Percentiles rank a stretch among this genome's conserved stretches.
phyloP scores from a whole-genome alignment of 2,329 filamentous ascomycete species.

The Fusarium guadeloupense region DNA sequence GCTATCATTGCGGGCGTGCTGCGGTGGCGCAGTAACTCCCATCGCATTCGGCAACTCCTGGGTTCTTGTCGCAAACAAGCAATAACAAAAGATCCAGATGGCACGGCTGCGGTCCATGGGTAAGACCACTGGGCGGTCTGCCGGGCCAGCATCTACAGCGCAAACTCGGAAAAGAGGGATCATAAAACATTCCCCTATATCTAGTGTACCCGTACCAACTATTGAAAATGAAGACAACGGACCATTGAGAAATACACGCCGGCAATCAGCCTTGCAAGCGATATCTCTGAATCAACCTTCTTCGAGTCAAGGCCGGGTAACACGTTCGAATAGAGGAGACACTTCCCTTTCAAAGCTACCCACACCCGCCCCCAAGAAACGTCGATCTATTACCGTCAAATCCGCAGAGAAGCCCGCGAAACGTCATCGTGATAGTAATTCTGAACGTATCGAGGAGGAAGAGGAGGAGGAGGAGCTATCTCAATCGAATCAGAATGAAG shows the following conservation, averaged over 20 bases:
- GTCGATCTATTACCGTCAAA: slow-evolving; percentile 1
- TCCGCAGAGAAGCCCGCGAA: background rate
- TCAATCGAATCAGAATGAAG: background rate
- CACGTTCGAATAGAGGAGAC: slow-evolving; percentile 17
- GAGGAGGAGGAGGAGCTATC: background rate
- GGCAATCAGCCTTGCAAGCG: background rate
- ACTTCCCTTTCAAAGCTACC: background rate
- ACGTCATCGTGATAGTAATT: slow-evolving; percentile 7
- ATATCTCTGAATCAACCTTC: background rate
- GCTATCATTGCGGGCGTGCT: background rate
- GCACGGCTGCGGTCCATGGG: slow-evolving; percentile 15
- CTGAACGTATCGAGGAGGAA: background rate
- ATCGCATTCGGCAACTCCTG: background rate
- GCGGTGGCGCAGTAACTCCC: background rate
- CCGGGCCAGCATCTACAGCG: background rate
- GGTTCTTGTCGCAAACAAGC: background rate
- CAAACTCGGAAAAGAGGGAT: background rate
- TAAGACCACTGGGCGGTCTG: slow-evolving; percentile 1
- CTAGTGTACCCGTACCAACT: slow-evolving; percentile 1
- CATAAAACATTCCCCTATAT: slow-evolving; percentile 3
- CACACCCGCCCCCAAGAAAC: slow-evolving; percentile 14
- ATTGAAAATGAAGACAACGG: slow-evolving; percentile 1
- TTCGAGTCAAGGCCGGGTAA: slow-evolving; percentile 4
- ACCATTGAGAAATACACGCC: background rate
- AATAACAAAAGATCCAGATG: slow-evolving; percentile 21